Base-by-base conservation (phyloP, 2,329 filamentous ascomycete genomes). In the Rutstroemia sp. region DNA sequence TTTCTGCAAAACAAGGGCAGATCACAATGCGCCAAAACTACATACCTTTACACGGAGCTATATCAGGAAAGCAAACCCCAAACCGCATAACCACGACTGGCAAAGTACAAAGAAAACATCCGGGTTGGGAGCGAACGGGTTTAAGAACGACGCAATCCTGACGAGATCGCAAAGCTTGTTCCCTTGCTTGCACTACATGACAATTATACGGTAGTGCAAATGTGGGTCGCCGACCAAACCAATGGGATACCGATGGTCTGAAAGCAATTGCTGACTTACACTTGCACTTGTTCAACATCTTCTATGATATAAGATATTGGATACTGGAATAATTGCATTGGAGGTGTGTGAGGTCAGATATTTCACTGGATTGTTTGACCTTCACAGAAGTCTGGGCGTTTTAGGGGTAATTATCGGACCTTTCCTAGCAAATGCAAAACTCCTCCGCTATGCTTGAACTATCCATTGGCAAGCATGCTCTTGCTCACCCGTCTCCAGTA, bases 401-500 rank as follows among this genome's bases (percentile, higher is more conserved):
- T 45, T 39, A 23, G 37, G 52, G 19, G 9, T 18, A 6, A 8
- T 42, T n/a, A 42, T 42, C 39, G 16, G 18, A 23, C 45, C 45
- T 48, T 48, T 48, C 34, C 25, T 27, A 51, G 19, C 56, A 41
- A 16, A 49, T 44, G 23, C 18, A 18, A 54, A 63, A 62, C 59
- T 59, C 60, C 61, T 57, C 41, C 59, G 62, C 62, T 62, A 64
- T 65, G 59, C 61, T 52, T 30, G 23, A 46, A 52, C 50, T 34
- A 49, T 54, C 30, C 30, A 34, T 34, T 12, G 30, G 30, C 30
- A 34, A 34, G 30, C 4, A 34, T 57, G 38, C 5, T 19, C 3
- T 5, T 18, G n/a, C 44, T 30, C 6, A 52, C 34, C 10, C n/a
- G 16, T 45, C 19, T 25, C 7, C 41, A 42, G 37, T 14, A 7